These are phyloP conservation scores for Colletotrichum cereale DNA, from an alignment of 2,329 filamentous ascomycete genomes.

Conservation along the genomic window DNA sequence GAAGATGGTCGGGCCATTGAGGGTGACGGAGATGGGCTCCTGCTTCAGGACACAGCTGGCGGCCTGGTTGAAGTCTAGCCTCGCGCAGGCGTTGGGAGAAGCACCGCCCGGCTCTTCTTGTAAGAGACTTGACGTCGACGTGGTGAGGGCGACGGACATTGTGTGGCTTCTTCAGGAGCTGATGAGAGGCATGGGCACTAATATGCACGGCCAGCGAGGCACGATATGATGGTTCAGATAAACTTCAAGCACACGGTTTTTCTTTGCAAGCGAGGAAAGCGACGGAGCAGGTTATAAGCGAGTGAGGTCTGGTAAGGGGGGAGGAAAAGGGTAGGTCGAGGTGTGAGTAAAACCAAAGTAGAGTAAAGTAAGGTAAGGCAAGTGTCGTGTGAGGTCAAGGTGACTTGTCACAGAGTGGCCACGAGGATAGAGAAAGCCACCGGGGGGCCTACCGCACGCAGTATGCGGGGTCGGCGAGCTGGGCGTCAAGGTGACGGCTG, in stretches of 20 bases:
- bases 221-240: conserved; percentile 11
- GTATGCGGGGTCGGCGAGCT: conserved; percentile 36
- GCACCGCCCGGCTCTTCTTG: conserved; percentile 36
- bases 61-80: conserved; percentile 54
- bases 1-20: conserved; percentile 64
- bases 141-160: conserved; percentile 41
- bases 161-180: conserved; percentile 12
- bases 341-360: conserved; percentile 1
- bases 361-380: not conserved
- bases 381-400: conserved; percentile 28
- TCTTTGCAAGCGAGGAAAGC: not conserved
- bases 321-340: not conserved
- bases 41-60: conserved; percentile 55
- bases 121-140: conserved; percentile 26
- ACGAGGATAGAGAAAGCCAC: conserved; percentile 32
- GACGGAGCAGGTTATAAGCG: conserved; percentile 12
- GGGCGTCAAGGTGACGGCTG: conserved; percentile 19
- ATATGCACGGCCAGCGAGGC: conserved; percentile 37
- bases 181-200: conserved; percentile 38
- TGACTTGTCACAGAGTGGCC: conserved; percentile 35
- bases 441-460: conserved; percentile 2
- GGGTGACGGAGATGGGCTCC: conserved; percentile 64
- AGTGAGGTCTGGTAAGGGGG: not conserved
- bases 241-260: conserved; percentile 9
- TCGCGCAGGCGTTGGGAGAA: conserved; percentile 27